Evolutionary conservation across 2,329 filamentous ascomycete species (phyloP), one percentile per base, ranked within the genome.

Genomic region (Cadophora luteo-olivacea): DNA sequence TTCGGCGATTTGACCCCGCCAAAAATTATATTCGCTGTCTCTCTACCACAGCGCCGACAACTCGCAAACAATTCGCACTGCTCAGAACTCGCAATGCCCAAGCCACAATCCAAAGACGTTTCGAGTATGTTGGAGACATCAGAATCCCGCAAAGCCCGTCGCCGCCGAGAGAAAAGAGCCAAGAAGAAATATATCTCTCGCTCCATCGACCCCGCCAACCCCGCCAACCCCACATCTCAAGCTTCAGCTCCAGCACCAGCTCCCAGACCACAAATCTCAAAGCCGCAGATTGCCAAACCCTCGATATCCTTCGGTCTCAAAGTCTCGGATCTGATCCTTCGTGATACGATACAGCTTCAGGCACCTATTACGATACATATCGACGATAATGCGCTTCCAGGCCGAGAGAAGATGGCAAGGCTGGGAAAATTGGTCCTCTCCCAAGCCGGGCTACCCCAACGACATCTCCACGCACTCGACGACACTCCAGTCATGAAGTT

Each of bases 211-310:
- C 36, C 9, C 14, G 33, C 5, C 32, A 33, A 45, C 36, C 57
- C n/a, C 57, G 8, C 55, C 55, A 45, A 60, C 33, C 55, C 55
- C 55, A 36, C 57, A 14, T 22, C 22, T 22, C 36, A 22, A 38
- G 32, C 54, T 57, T 19, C 14, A 36, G 29, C 54, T 57, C 51
- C 22, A 32, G 25, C 51, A 25, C 51, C 51, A 54, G 25, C 25
- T n/a, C 60, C 60, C 16, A 62, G 24, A 51, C 60, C 41, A 12
- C 32, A 33, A 24, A 63, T 52, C 61, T 36, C 25, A 19, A 63
- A 63, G 48, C n/a, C 61, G 25, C 25, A 63, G 1, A 52, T 63
- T 45, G 22, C n/a, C 61, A 63, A 25, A 9, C 61, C 29, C n/a
- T 22, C 48, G 19, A 36, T 63, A 11, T 16, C 45, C 0, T 63